Conservation (phyloP, 805 yeast genomes). For the Cyberlindnera xishuangbannaensis region DNA sequence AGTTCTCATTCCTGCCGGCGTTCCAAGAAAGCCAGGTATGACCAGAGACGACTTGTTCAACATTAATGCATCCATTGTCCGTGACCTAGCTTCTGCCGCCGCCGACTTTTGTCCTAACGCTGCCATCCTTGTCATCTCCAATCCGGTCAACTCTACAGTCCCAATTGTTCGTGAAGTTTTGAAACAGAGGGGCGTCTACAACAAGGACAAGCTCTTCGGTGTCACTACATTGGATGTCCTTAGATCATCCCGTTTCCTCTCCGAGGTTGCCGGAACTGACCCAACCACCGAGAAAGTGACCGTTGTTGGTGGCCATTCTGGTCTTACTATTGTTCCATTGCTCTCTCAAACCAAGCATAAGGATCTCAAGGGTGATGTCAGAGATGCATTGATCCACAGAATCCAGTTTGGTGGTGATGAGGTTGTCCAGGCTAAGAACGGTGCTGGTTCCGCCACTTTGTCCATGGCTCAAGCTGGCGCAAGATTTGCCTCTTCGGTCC, state of each 20-base stretch:
- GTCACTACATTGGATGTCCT: conserved; percentile 92
- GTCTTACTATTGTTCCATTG: conserved; percentile 92
- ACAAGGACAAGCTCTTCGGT: conserved; percentile 90
- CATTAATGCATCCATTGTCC: conserved; percentile 93
- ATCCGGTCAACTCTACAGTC: conserved; percentile 96
- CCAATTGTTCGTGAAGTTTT: conserved; percentile 94
- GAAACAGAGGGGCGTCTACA: conserved; percentile 79
- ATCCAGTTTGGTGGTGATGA: conserved; percentile 97
- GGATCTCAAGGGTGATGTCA: conserved; percentile 56
- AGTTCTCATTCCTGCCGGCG: conserved; percentile 94
- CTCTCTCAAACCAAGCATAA: conserved; percentile 78
- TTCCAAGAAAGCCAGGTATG: conserved; percentile 99
- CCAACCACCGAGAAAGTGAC: conserved; percentile 78
- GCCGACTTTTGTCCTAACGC: conserved; percentile 85
- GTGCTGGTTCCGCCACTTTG: conserved; percentile 90
- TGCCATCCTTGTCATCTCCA: conserved; percentile 73
- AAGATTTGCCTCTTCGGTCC: conserved; percentile 59
- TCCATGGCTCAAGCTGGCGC: conserved; percentile 94
- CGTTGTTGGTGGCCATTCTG: conserved; percentile 97
- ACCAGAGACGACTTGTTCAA: conserved; percentile 95
- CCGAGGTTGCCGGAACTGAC: conserved; percentile 55
- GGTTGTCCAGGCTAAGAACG: conserved; percentile 89
- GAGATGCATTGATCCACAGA: conserved; percentile 68
- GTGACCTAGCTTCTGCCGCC: conserved; percentile 82
- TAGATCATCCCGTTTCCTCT: conserved; percentile 85